A percentile compares a stretch with the other conserved stretches of the same genome.
Conservation (phyloP, 306 rosid species). For the Lathyrus tuberosus region DNA sequence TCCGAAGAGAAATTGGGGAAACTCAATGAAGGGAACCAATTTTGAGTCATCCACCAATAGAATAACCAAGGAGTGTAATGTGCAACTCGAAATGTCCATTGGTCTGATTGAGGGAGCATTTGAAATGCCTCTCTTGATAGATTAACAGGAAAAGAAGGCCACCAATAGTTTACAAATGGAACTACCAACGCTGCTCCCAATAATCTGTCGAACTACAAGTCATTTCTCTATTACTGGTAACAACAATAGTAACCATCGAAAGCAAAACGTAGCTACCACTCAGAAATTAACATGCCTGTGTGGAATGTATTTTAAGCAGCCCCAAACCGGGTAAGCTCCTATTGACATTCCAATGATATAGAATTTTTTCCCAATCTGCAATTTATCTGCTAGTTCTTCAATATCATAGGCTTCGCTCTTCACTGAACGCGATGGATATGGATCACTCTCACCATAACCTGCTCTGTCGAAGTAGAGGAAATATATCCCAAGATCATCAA, state of each 20-base stretch:
- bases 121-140: constrained; percentile 44
- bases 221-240: not conserved
- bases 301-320: constrained; percentile 81
- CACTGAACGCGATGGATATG: constrained; percentile 73
- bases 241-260: not conserved
- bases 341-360: constrained; percentile 70
- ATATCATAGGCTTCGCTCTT: constrained; percentile 89
- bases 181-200: constrained; percentile 72
- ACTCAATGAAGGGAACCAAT: constrained; percentile 65
- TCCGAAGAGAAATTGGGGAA: constrained; percentile 37
- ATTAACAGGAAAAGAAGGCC: constrained; percentile 60
- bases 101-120: constrained; percentile 45
- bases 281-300: constrained; percentile 57
- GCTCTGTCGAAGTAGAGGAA: constrained; percentile 72
- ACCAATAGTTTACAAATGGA: constrained; percentile 77
- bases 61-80: constrained; percentile 73
- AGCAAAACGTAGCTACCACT: not conserved
- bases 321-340: constrained; percentile 70
- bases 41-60: constrained; percentile 85
- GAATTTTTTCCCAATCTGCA: constrained; percentile 65
- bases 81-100: constrained; percentile 60
- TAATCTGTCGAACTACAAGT: constrained; percentile 54
- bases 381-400: constrained; percentile 77
- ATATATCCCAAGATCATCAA: constrained; percentile 62
- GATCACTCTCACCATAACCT: constrained; percentile 91